Evolutionary conservation across 305 asterid species (phyloP).

Genomic region (Rubia balearica): DNA sequence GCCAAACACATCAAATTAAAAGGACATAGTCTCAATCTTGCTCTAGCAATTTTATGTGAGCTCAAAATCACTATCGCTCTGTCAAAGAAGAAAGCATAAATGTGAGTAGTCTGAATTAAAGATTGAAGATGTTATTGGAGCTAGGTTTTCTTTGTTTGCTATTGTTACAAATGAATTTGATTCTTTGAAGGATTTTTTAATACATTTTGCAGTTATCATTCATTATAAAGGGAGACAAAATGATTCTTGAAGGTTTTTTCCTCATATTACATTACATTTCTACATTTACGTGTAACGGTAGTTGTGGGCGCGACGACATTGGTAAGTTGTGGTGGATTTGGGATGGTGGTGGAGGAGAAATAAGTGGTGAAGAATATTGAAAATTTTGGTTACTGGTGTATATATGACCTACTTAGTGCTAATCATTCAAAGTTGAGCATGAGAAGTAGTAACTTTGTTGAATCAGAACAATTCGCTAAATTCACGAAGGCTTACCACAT

Average conservation of each 20-base stretch:
- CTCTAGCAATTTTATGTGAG: not conserved
- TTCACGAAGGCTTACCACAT: too few relatives aligned
- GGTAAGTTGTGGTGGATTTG: constrained; percentile 38
- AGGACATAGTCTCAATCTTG: not conserved
- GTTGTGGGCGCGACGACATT: too few relatives aligned
- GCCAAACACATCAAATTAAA: not conserved
- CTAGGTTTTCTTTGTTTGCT: not conserved
- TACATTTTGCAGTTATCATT: not conserved
- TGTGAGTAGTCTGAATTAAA: not conserved
- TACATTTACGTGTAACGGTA: not conserved
- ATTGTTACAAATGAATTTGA: not conserved
- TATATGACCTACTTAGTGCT: too few relatives aligned
- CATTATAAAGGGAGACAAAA: too few relatives aligned
- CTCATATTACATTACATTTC: not conserved
- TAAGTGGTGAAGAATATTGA: too few relatives aligned
- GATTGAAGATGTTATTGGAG: constrained; percentile 3
- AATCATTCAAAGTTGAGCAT: too few relatives aligned
- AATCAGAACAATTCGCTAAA: too few relatives aligned
- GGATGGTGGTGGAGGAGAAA: too few relatives aligned
- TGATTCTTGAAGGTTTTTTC: constrained; percentile 2
- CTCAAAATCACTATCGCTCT: not conserved
- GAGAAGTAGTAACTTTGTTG: too few relatives aligned
- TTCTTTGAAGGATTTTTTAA: not conserved
- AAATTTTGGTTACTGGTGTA: too few relatives aligned
- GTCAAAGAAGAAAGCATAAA: not conserved